Base-by-base conservation (phyloP, 306 rosid species). In the Glycine soja region DNA sequence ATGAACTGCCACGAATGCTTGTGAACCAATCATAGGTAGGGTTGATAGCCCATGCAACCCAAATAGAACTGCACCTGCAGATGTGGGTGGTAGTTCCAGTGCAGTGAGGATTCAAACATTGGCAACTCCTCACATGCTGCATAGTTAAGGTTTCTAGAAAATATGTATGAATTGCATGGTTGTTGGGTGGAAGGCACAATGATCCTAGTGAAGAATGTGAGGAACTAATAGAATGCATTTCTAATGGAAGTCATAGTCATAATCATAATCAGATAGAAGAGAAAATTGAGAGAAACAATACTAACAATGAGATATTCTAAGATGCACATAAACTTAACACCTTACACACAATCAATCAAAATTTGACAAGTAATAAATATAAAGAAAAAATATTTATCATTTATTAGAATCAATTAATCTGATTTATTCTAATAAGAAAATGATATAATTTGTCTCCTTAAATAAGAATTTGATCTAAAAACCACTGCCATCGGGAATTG, bases 31-130 rank as follows among this genome's bases (percentile, higher is more conserved):
- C 93, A 90, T 88, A 65, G 0, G 62, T 84, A 3, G 90, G 91
- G 54, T 88, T 90, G 4, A 86, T 84, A 7, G 85, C 88, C 91
- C 90, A 88, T 0, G 88, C 77, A n/a, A 76, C 18, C 91, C 90
- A 90, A 10, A 62, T 46, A 0, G 88, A 74, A 84, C 70, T 0
- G 34, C 56, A 12, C n/a, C 36, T 3, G 76, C 48, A 0, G 85
- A 70, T 24, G 30, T 3, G 75, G 61, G 0, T 82, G 40, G 13
- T 84, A 90, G 15, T 80, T 90, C 84, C 90, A 88, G 11, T 75
- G 47, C 0, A 90, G 5, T 0, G 83, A 70, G 2, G 81, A 84
- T 13, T 86, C 84, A 2, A 90, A 64, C 1, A 54, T 51, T 0
- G 77, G 46, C 8, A 90, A 74, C 12, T 84, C 79, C 1, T 48